Base-by-base conservation (phyloP, 495 filamentous ascomycete genomes). In the Pyrenopolyporus hunteri region DNA sequence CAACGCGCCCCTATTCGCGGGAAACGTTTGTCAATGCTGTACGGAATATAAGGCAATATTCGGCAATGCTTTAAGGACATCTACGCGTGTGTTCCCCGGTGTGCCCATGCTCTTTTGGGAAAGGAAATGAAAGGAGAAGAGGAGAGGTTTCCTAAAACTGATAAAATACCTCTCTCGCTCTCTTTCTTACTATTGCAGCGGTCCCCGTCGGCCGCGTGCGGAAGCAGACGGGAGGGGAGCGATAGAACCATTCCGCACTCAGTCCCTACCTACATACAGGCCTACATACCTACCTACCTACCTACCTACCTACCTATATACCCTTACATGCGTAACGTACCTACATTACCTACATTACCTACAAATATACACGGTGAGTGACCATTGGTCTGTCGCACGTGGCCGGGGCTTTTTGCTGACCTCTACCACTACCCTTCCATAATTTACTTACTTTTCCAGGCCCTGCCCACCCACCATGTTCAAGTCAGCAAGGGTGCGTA, bases 1-100 rank as follows among this genome's bases (percentile, higher is more conserved):
- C 49, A 26, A 26, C n/a, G 33, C 14, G 20, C 43, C 50, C 35
- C 22, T 63, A 40, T 47, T 57, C 46, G 52, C 52, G 51, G 51
- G 39, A n/a, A n/a, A n/a, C n/a, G n/a, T n/a, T n/a, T n/a, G n/a
- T n/a, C n/a, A n/a, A n/a, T n/a, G n/a, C n/a, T n/a, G n/a, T n/a
- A n/a, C n/a, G n/a, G 23, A 33, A 61, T 61, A 54, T 19, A 40
- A 61, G 19, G 2, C 44, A 13, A 29, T 14, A 6, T 10, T 32
- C 5, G 31, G 31, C 17, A 11, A 11, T 6, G 13, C 35, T 22
- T 14, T 57, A n/a, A n/a, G n/a, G n/a, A n/a, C n/a, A n/a, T n/a
- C n/a, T 29, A 10, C 31, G 11, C 22, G 7, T 28, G 23, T 26
- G 11, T 14, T 28, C 7, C 20, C 56, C 6, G n/a, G n/a, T n/a